Evolutionary conservation across 345 rosid genomes (phyloP).

Genomic region (Eucalyptus tenuipes): DNA sequence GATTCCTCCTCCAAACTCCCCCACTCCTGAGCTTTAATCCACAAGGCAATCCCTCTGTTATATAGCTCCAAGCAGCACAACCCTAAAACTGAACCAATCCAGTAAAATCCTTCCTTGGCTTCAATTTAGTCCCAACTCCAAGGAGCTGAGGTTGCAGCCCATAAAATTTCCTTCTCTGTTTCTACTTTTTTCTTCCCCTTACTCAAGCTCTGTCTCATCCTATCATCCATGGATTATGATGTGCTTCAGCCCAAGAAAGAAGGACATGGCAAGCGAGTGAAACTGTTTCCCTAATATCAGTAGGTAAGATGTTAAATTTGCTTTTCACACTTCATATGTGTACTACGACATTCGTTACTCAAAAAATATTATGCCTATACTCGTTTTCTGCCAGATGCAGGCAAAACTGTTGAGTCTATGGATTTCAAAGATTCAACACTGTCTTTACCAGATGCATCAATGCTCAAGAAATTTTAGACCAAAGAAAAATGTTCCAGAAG

Average conservation of each 20-base stretch:
- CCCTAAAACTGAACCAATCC: background rate
- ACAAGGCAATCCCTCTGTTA: background rate
- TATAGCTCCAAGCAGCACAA: background rate
- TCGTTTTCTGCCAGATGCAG: background rate
- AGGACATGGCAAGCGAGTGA: background rate
- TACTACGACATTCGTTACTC: background rate
- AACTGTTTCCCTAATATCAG: background rate
- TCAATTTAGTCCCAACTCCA: background rate
- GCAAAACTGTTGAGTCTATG: background rate
- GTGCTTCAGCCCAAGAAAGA: background rate
- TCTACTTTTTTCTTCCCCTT: background rate
- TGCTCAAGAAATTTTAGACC: background rate
- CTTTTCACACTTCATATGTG: background rate
- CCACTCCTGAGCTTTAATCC: conserved; percentile 14
- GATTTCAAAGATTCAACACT: background rate
- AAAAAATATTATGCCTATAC: background rate
- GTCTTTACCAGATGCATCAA: background rate
- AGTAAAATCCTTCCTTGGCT: conserved; percentile 1
- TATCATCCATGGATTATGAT: background rate
- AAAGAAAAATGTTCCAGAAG: background rate
- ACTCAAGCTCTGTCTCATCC: background rate
- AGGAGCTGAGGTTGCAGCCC: conserved; percentile 1
- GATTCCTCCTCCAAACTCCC: conserved; percentile 5
- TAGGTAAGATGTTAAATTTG: background rate
- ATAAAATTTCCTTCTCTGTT: conserved; percentile 1